These are phyloP conservation scores for Cystobasidium slooffiae DNA, from an alignment of 1,284 basidiomycete species.

Conservation along the genomic window DNA sequence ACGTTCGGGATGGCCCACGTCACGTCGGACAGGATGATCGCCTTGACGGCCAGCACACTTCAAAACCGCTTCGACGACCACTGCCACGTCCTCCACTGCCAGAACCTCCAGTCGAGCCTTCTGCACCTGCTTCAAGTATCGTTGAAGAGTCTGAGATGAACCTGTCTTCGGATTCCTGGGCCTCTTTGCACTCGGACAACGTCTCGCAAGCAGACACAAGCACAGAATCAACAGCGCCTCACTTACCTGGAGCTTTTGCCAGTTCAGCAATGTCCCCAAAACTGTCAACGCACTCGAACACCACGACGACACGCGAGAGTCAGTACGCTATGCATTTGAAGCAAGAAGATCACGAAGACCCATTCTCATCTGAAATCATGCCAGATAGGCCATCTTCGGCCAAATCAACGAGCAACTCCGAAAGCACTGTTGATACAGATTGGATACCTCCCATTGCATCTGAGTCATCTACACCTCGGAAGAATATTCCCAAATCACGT, in stretches of 20 bases:
- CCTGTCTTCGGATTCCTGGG: constrained; percentile 18
- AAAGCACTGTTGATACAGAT: constrained; percentile 7
- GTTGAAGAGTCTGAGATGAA: constrained; percentile 17
- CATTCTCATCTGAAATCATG: not conserved
- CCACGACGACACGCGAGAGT: not conserved
- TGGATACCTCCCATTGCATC: not conserved
- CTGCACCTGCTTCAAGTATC: not conserved
- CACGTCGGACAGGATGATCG: not conserved
- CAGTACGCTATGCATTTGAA: not conserved
- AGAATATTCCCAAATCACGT: not conserved
- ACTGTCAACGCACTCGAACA: not conserved
- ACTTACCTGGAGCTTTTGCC: constrained; percentile 3
- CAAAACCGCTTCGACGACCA: constrained; percentile 6
- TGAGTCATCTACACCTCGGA: not conserved
- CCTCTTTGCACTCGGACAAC: constrained; percentile 7
- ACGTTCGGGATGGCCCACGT: constrained; percentile 1
- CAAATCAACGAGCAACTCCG: constrained; percentile 1
- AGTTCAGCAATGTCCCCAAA: not conserved
- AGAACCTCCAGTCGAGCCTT: not conserved
- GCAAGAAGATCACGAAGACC: not conserved
- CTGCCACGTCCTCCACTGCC: not conserved
- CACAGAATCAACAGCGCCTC: constrained; percentile 1
- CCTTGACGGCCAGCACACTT: not conserved
- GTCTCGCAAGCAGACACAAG: constrained; percentile 4
- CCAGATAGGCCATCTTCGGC: constrained; percentile 8